Evolutionary conservation across 2,329 filamentous ascomycete genomes (phyloP).

Genomic region (Venturia oleaginea): DNA sequence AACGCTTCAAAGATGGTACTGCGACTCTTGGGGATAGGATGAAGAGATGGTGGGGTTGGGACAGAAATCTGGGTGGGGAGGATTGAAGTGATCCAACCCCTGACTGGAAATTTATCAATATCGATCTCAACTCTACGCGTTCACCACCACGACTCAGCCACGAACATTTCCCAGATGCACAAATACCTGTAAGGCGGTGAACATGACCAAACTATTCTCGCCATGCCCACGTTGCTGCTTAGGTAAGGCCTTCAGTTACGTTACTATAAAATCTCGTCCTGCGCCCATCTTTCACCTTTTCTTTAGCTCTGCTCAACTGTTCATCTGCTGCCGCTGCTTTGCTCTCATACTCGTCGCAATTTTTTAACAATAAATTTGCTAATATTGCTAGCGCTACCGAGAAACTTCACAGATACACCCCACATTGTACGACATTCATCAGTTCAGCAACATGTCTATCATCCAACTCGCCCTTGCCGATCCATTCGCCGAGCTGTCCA

Average conservation of each 20-base stretch:
- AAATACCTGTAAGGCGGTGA: background rate
- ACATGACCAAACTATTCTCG: background rate
- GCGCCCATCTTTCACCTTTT: background rate
- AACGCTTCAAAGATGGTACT: constrained; percentile 2
- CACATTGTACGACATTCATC: background rate
- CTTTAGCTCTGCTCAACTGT: background rate
- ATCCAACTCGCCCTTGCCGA: background rate
- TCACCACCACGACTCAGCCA: background rate
- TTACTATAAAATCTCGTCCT: background rate
- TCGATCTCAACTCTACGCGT: constrained; percentile 7
- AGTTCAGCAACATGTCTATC: background rate
- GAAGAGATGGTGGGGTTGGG: constrained; percentile 12
- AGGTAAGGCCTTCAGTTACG: background rate
- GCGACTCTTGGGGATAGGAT: constrained; percentile 13
- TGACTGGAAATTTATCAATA: constrained; percentile 2
- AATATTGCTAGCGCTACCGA: background rate
- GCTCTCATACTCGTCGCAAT: background rate
- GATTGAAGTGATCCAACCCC: background rate
- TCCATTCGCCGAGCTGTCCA: background rate
- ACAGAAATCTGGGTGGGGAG: constrained; percentile 7
- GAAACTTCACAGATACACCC: background rate
- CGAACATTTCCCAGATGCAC: background rate
- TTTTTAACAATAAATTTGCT: background rate
- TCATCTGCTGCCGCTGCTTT: background rate
- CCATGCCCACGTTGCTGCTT: background rate